Percentiles rank a stretch among this genome's conserved stretches.
Conservation (phyloP, 225 moss, liverwort and hornwort species). For the Bryoerythrophyllum caledonicum region DNA sequence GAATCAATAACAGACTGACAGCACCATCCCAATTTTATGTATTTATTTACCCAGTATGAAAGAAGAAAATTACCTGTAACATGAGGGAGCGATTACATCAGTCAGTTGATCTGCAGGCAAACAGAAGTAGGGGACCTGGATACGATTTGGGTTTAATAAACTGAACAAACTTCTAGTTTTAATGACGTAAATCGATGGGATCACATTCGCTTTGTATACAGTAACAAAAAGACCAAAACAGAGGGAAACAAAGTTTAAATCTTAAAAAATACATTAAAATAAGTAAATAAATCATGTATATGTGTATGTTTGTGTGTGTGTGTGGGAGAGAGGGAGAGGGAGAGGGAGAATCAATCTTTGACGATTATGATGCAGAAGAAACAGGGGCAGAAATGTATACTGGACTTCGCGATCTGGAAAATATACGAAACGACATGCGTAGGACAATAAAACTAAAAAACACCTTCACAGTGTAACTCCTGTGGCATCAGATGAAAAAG, state of each 20-base stretch:
- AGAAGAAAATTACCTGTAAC: conserved; percentile 69
- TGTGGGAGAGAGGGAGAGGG: no score
- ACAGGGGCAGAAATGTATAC: conserved; percentile 4
- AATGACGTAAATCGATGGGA: background rate
- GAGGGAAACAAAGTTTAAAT: background rate
- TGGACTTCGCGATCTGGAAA: conserved; percentile 13
- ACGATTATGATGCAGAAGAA: background rate
- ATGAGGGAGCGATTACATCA: conserved; percentile 96
- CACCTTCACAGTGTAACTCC: background rate
- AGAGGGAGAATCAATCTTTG: background rate
- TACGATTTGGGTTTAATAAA: conserved; percentile 24
- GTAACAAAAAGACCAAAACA: background rate
- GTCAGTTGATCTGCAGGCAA: conserved; percentile 93
- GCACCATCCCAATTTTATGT: background rate
- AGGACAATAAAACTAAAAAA: background rate
- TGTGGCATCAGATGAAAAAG: background rate
- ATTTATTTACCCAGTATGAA: background rate
- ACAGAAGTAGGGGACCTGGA: conserved; percentile 94
- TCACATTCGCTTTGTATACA: background rate
- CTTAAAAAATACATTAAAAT: no score
- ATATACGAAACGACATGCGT: background rate
- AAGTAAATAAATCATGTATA: no score
- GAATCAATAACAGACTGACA: conserved; percentile 12
- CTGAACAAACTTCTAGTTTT: background rate
- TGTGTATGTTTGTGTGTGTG: no score